Conservation (phyloP, 805 yeast genomes). For the Debaryomyces tyrocola region DNA sequence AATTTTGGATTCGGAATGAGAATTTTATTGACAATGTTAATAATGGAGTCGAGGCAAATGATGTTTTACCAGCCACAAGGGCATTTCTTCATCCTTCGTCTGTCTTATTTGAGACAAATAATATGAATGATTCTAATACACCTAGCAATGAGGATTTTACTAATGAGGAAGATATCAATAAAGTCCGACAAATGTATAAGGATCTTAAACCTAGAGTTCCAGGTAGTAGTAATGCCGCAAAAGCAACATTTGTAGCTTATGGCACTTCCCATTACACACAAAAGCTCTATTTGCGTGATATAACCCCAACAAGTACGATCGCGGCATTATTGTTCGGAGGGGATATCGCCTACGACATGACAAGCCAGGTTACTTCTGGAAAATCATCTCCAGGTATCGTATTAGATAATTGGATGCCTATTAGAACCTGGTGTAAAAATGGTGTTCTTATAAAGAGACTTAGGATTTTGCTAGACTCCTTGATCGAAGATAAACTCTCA, state of each 20-base stretch:
- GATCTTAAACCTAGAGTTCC: slow-evolving; percentile 42
- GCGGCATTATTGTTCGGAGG: slow-evolving; percentile 85
- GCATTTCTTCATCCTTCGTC: slow-evolving; percentile 90
- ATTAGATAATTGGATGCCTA: slow-evolving; percentile 85
- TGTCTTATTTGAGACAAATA: slow-evolving; percentile 53
- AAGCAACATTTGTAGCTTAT: slow-evolving; percentile 63
- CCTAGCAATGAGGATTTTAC: slow-evolving; percentile 20
- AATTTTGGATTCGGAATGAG: slow-evolving; percentile 72
- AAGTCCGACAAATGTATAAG: slow-evolving; percentile 29
- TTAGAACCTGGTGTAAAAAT: slow-evolving; percentile 91
- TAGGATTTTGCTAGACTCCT: slow-evolving; percentile 62
- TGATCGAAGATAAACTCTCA: slow-evolving; percentile 61
- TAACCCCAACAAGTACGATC: slow-evolving; percentile 76
- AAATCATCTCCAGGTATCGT: slow-evolving; percentile 78
- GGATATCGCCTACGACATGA: slow-evolving; percentile 57
- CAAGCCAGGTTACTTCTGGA: slow-evolving; percentile 38
- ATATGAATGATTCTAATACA: slow-evolving; percentile 18
- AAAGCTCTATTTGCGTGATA: slow-evolving; percentile 67
- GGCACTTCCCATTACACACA: slow-evolving; percentile 60
- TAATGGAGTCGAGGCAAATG: slow-evolving; percentile 9
- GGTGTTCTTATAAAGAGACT: slow-evolving; percentile 80
- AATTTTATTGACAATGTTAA: slow-evolving; percentile 30
- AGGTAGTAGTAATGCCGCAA: slow-evolving; percentile 20
- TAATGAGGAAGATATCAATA: slow-evolving; percentile 39
- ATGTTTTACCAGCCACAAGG: slow-evolving; percentile 55